phyloP scores from a whole-genome alignment of 169 alveolate species.

The Eimeria sp. region DNA sequence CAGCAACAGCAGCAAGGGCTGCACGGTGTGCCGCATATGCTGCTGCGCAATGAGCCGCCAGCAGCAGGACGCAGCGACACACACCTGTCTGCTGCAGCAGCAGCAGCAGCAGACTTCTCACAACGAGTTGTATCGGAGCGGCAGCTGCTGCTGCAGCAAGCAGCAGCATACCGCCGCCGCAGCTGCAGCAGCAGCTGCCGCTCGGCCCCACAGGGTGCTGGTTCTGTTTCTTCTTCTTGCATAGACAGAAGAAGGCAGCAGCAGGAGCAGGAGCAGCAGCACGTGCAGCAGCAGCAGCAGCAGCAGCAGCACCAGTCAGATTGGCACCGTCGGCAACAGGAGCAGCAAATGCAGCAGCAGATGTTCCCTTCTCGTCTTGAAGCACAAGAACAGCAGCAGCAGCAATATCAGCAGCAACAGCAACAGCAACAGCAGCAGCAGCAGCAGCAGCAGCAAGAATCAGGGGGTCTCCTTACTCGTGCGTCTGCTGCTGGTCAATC shows the following conservation, averaged over 20 bases:
- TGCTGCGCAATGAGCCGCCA: slow-evolving; percentile 12
- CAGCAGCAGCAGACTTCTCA: slow-evolving; percentile 53
- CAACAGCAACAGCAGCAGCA: slow-evolving; percentile 39
- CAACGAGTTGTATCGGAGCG: slow-evolving; percentile 49
- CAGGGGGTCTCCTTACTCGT: slow-evolving; percentile 23
- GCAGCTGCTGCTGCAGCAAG: slow-evolving; percentile 66
- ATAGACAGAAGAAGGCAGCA: neutral
- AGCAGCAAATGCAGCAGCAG: slow-evolving; percentile 31
- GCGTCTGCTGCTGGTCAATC: slow-evolving; percentile 33
- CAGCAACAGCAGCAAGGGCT: neutral
- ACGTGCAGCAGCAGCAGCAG: slow-evolving; percentile 15
- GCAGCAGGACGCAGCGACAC: slow-evolving; percentile 13
- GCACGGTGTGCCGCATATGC: neutral
- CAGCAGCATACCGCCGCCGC: slow-evolving; percentile 28
- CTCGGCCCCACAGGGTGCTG: slow-evolving; percentile 44
- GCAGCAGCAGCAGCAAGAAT: neutral
- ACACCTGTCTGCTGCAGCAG: slow-evolving; percentile 17
- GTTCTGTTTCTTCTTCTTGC: slow-evolving; percentile 7
- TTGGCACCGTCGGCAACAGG: neutral
- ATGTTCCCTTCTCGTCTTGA: neutral
- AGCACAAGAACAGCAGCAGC: neutral
- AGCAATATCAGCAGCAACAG: neutral
- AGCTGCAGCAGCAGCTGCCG: slow-evolving; percentile 38
- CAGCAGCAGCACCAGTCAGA: slow-evolving; percentile 6
- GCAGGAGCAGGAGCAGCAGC: slow-evolving; percentile 12